Percentiles rank a stretch among this genome's conserved stretches.
Conservation (phyloP, 176 grass and related monocot species). For the Themeda triandra region DNA sequence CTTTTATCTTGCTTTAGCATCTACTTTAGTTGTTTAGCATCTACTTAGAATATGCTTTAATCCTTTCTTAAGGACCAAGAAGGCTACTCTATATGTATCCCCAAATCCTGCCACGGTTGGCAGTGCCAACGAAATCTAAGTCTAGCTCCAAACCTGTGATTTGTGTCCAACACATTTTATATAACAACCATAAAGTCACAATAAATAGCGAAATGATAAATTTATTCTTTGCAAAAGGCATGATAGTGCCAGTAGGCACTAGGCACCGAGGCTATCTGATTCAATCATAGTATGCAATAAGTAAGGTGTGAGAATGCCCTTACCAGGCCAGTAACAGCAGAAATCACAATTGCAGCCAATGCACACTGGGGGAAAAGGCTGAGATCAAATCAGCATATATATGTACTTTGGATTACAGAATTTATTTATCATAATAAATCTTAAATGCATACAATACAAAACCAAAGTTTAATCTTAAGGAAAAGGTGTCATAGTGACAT, state of each 20-base stretch:
- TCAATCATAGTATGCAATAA: constrained; percentile 19
- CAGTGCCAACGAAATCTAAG: no score
- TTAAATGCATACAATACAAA: no score
- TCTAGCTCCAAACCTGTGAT: no score
- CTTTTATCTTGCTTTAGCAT: no score
- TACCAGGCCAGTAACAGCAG: constrained; percentile 93
- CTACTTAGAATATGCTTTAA: no score
- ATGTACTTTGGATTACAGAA: background rate
- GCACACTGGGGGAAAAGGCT: constrained; percentile 49
- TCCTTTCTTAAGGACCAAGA: no score
- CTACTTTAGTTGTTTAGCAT: no score
- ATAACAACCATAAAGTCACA: background rate
- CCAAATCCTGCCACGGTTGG: no score
- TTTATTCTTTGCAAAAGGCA: constrained; percentile 11
- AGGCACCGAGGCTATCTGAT: constrained; percentile 8
- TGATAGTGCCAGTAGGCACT: background rate
- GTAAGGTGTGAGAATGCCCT: constrained; percentile 29
- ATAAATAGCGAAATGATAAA: background rate
- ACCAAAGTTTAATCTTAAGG: background rate
- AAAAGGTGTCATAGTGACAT: background rate
- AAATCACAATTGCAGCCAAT: constrained; percentile 95
- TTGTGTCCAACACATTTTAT: background rate
- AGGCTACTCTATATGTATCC: no score
- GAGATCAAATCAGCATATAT: constrained; percentile 17
- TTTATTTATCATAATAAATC: no score